Conservation (phyloP, 768 basidiomycete genomes). For the Butyriboletus loyo region DNA sequence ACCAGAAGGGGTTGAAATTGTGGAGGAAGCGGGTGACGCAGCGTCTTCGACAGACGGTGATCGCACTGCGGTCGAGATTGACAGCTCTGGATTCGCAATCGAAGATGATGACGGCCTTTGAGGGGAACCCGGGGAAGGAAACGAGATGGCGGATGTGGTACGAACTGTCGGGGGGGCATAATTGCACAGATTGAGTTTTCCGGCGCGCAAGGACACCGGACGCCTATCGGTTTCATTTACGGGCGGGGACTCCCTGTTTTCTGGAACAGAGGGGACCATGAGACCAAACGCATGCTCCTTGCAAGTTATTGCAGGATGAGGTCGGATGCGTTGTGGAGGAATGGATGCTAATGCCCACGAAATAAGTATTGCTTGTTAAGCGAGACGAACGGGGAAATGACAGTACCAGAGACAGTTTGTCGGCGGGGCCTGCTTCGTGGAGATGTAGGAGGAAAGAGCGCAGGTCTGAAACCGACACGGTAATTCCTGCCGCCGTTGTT, state of each 20-base stretch:
- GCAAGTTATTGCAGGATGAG: background rate
- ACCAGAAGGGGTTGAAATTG: constrained; percentile 23
- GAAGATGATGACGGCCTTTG: background rate
- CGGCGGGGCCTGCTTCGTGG: constrained; percentile 8
- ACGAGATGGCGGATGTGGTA: background rate
- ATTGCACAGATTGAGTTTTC: constrained; percentile 31
- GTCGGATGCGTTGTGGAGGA: background rate
- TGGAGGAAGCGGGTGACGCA: constrained; percentile 25
- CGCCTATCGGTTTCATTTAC: background rate
- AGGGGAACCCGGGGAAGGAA: background rate
- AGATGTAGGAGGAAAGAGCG: background rate
- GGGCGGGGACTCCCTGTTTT: background rate
- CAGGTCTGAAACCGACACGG: constrained; percentile 56
- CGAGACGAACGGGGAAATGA: background rate
- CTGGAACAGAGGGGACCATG: constrained; percentile 2
- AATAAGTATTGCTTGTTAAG: background rate
- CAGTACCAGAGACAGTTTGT: constrained; percentile 23
- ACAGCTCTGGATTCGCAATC: background rate
- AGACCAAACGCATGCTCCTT: constrained; percentile 13
- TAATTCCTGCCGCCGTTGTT: constrained; percentile 83
- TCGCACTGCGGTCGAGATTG: background rate
- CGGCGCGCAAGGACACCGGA: constrained; percentile 3
- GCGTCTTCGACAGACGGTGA: constrained; percentile 11
- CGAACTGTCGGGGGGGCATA: constrained; percentile 30
- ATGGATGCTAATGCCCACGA: constrained; percentile 6